A percentile compares a stretch with the other conserved stretches of the same genome.
Conservation (phyloP, 192 early-diverging fungal species). For the Kappamyces sp. region DNA sequence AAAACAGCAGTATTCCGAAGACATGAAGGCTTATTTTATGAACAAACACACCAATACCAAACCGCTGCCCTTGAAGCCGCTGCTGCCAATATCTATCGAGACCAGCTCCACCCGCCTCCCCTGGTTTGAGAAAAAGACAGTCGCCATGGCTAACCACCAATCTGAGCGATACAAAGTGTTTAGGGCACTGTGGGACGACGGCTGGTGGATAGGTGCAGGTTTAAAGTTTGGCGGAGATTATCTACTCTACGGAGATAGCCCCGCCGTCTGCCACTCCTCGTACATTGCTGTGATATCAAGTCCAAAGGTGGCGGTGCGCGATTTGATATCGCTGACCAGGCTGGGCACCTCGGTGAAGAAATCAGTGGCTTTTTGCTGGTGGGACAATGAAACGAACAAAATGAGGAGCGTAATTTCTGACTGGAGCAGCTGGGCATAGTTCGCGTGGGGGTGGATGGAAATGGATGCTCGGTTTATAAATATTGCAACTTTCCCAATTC, state of each 20-base stretch:
- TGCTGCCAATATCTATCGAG: too few species aligned
- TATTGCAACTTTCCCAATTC: too few species aligned
- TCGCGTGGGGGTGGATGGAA: too few species aligned
- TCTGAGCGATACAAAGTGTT: constrained; percentile 39
- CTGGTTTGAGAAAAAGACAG: too few species aligned
- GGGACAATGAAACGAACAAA: constrained; percentile 23
- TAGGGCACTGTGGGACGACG: constrained; percentile 52
- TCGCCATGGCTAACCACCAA: too few species aligned
- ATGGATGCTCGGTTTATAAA: too few species aligned
- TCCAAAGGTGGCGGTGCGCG: constrained; percentile 32
- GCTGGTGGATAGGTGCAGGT: constrained; percentile 65
- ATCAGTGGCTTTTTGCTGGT: constrained; percentile 50
- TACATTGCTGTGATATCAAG: constrained; percentile 50
- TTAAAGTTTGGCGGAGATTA: constrained; percentile 86
- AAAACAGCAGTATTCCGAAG: too few species aligned
- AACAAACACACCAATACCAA: too few species aligned
- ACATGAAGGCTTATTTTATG: too few species aligned
- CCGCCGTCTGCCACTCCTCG: constrained; percentile 62
- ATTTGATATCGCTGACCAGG: constrained; percentile 54
- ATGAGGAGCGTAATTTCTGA: background rate
- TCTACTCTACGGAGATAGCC: constrained; percentile 63
- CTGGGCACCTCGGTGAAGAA: constrained; percentile 74
- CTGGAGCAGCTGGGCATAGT: too few species aligned
- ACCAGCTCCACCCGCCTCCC: too few species aligned
- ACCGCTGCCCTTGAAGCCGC: too few species aligned